Evolutionary conservation across 306 rosid species (phyloP).

Genomic region (Cucurbita maxima): DNA sequence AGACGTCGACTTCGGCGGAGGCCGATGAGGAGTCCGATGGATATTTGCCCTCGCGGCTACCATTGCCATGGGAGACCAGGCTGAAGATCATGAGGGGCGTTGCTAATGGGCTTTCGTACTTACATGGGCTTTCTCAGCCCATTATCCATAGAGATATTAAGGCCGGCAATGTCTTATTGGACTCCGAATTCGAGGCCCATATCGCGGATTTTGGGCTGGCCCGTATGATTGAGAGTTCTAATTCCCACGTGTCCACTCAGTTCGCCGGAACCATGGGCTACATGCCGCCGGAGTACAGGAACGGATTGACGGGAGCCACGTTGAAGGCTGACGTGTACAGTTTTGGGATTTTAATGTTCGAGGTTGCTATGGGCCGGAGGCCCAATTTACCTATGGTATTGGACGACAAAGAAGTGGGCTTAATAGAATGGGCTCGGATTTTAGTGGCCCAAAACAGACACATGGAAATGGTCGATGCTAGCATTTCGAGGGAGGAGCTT

Average conservation of each 20-base stretch:
- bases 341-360: slow-evolving; percentile 72
- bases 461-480: slow-evolving; percentile 49
- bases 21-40: neutral
- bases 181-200: slow-evolving; percentile 51
- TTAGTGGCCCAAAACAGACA: slow-evolving; percentile 32
- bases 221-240: slow-evolving; percentile 28
- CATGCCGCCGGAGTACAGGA: slow-evolving; percentile 87
- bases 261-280: slow-evolving; percentile 82
- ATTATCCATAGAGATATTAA: slow-evolving; percentile 75
- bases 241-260: slow-evolving; percentile 69
- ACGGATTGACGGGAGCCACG: slow-evolving; percentile 42
- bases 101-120: slow-evolving; percentile 46
- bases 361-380: slow-evolving; percentile 37
- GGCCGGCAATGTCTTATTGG: slow-evolving; percentile 63
- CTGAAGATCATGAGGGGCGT: slow-evolving; percentile 41
- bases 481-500: slow-evolving; percentile 28
- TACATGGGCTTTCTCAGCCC: slow-evolving; percentile 57
- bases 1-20: slow-evolving; percentile 11
- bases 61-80: slow-evolving; percentile 49
- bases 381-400: slow-evolving; percentile 37
- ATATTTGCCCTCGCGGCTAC: slow-evolving; percentile 2
- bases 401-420: slow-evolving; percentile 23
- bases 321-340: slow-evolving; percentile 67
- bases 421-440: slow-evolving; percentile 53
- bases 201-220: slow-evolving; percentile 93